These are phyloP conservation scores for Rhodotorula sp. DNA, from an alignment of 1,284 basidiomycete genomes.

Conservation along the genomic window DNA sequence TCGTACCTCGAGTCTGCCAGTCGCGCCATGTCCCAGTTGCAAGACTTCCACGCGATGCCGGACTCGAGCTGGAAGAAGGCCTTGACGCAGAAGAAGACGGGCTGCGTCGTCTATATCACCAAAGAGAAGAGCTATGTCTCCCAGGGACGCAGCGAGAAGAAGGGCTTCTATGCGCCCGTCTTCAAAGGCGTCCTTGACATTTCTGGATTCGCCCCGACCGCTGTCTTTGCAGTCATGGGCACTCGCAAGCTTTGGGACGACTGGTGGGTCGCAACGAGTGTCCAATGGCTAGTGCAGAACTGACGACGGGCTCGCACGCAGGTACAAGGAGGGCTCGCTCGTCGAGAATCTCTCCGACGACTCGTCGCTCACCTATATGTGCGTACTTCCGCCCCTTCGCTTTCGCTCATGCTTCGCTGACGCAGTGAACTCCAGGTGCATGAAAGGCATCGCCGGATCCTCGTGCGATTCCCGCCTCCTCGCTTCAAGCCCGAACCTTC, in stretches of 20 bases:
- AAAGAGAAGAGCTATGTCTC: slow-evolving; percentile 32
- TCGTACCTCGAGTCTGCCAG: slow-evolving; percentile 18
- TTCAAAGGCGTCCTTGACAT: slow-evolving; percentile 42
- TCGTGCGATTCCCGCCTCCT: slow-evolving; percentile 14
- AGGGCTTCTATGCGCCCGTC: slow-evolving; percentile 20
- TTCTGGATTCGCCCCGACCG: slow-evolving; percentile 40
- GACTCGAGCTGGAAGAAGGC: slow-evolving; percentile 33
- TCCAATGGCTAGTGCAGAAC: background rate
- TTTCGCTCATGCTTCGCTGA: background rate
- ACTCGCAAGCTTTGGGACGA: slow-evolving; percentile 44
- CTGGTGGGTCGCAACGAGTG: slow-evolving; percentile 24
- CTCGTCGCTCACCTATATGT: slow-evolving; percentile 45
- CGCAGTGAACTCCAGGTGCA: slow-evolving; percentile 18
- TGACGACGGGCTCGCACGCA: background rate
- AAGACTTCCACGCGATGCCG: slow-evolving; percentile 19
- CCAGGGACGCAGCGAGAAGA: slow-evolving; percentile 25
- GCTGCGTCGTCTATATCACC: slow-evolving; percentile 30
- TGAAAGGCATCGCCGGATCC: slow-evolving; percentile 42
- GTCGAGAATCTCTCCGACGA: slow-evolving; percentile 43
- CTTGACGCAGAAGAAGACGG: slow-evolving; percentile 28
- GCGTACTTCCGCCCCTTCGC: background rate
- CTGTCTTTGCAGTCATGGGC: slow-evolving; percentile 43
- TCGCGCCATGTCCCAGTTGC: slow-evolving; percentile 27
- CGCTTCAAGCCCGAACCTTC: background rate
- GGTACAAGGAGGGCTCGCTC: slow-evolving; percentile 41